phyloP scores from a whole-genome alignment of 306 rosid species.

The Mucuna pruriens region DNA sequence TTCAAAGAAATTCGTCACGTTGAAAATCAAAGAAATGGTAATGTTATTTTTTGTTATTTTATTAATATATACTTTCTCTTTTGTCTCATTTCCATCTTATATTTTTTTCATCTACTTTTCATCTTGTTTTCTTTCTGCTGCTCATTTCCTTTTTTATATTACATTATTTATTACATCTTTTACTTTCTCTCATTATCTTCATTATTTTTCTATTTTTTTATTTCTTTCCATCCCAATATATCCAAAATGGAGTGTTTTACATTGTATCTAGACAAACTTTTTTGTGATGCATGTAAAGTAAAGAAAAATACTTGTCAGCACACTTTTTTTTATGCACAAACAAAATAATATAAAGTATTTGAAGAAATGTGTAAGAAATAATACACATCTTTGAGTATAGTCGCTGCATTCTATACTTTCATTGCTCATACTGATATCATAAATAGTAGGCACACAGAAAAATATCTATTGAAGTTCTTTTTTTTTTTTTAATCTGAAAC shows the following conservation, averaged over 20 bases:
- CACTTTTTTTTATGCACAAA: background rate
- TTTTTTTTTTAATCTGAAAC: background rate
- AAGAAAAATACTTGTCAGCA: conserved; percentile 2
- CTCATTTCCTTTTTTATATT: background rate
- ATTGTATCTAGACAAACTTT: background rate
- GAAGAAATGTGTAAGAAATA: background rate
- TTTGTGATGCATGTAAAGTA: conserved; percentile 1
- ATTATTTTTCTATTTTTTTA: background rate
- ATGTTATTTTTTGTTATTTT: background rate
- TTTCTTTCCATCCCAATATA: background rate
- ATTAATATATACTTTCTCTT: too few relatives aligned
- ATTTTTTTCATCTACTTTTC: background rate
- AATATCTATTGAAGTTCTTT: background rate
- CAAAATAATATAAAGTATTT: background rate
- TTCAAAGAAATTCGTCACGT: conserved; percentile 20
- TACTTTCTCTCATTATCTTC: background rate
- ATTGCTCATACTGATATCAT: background rate
- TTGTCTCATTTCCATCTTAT: background rate
- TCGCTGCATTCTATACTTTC: background rate
- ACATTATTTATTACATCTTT: background rate
- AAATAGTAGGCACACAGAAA: background rate
- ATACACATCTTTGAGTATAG: background rate
- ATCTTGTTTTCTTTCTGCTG: background rate
- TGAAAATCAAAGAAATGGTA: background rate
- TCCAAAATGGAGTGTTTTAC: background rate